Evolutionary conservation across 2,329 filamentous ascomycete genomes (phyloP), one percentile per base, ranked within the genome.

Genomic region (Venturiaceae sp.): DNA sequence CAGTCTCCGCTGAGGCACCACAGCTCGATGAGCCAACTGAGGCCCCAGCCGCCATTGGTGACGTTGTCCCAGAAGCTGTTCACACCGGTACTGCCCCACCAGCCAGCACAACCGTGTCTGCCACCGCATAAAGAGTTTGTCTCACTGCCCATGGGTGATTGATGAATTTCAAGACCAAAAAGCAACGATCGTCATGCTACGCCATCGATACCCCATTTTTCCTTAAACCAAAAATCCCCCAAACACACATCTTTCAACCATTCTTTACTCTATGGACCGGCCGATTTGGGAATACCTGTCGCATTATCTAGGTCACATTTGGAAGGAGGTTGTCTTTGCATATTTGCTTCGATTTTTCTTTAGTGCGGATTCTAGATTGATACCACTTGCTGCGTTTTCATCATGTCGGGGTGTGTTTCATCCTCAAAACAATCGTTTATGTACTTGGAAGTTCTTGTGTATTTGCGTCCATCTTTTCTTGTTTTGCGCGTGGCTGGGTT

Each of bases 81-180:
- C 67, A 66, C 65, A 70, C 72, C 64, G 71, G 70, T 65, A 66
- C 72, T 66, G 69, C 68, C 66, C 66, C 70, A 60, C 71, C 71
- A 68, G 70, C 69, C 64, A 69, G 65, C 61, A 65, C 70, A 53
- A 63, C 69, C 63, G 71, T 74, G 67, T 65, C 70, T 67, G 68
- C 72, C 65, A 70, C 71, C 67, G 72, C 71, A 63, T 74, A 73
- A 71, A 57, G 76, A 96, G 2, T 82, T 84, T 73, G 67, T 69
- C 61, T 63, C 19, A 56, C 11, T 58, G 30, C 14, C 21, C 13
- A 58, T 23, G 57, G 46, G 44, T 34, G 36, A 46, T 19, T 32
- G 39, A 58, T 34, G 39, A 44, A 47, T 36, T 37, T 23, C n/a
- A 50, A 30, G 47, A 36, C 30, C 19, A 52, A 52, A n/a, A 36